phyloP scores from a whole-genome alignment of 2,329 filamentous ascomycete genomes.

The Alternaria alternata region DNA sequence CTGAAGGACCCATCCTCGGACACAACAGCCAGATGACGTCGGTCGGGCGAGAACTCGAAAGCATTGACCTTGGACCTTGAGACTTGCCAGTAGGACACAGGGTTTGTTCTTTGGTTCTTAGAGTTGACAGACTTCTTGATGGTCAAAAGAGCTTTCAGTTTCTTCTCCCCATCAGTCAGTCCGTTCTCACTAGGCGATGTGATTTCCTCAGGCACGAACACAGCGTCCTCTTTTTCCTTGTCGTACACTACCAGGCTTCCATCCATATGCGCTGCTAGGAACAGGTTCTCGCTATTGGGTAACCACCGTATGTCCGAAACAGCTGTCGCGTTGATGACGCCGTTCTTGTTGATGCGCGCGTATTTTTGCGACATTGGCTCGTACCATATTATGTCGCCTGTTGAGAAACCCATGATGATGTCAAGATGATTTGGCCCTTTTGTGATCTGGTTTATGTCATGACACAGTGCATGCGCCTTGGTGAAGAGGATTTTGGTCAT shows the following conservation, averaged over 20 bases:
- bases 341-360: constrained; percentile 95
- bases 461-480: constrained; percentile 92
- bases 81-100: constrained; percentile 89
- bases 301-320: constrained; percentile 92
- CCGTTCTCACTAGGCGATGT: constrained; percentile 32
- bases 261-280: constrained; percentile 91
- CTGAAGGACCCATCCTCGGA: constrained; percentile 90
- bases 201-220: constrained; percentile 74
- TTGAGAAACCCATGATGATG: constrained; percentile 93
- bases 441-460: constrained; percentile 87
- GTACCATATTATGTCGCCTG: constrained; percentile 98
- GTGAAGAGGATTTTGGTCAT: constrained; percentile 96
- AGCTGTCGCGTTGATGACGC: constrained; percentile 84
- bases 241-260: constrained; percentile 93
- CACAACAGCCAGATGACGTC: constrained; percentile 84
- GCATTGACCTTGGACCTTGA: constrained; percentile 90
- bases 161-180: constrained; percentile 44
- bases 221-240: constrained; percentile 92
- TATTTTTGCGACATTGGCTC: constrained; percentile 97
- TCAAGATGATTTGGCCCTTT: constrained; percentile 84
- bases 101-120: constrained; percentile 91
- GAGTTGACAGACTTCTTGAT: constrained; percentile 93
- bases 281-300: constrained; percentile 90
- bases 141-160: constrained; percentile 60
- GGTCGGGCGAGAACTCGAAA: constrained; percentile 91